Evolutionary conservation across 2,329 filamentous ascomycete species (phyloP).

Genomic region (Gaeumannomyces tritici): DNA sequence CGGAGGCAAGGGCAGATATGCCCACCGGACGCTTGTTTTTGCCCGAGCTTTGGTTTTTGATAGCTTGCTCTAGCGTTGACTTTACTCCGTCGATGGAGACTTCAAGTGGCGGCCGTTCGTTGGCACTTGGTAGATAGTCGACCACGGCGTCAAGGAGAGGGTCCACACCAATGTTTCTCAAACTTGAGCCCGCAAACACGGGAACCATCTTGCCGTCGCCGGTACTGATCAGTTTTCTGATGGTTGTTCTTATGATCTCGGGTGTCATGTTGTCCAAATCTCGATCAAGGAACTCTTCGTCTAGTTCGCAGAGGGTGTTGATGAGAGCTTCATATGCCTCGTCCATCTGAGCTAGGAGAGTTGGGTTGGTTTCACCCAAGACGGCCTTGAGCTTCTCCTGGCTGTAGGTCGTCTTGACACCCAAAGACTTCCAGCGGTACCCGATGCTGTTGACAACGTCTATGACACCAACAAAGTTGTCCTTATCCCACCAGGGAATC

Average conservation of each 20-base stretch:
- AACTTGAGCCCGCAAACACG: constrained; percentile 84
- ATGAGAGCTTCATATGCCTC: constrained; percentile 69
- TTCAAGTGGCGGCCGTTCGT: constrained; percentile 15
- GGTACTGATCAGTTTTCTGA: constrained; percentile 61
- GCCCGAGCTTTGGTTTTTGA: constrained; percentile 14
- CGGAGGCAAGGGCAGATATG: constrained; percentile 45
- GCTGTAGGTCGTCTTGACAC: constrained; percentile 19
- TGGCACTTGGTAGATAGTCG: constrained; percentile 76
- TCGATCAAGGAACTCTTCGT: constrained; percentile 75
- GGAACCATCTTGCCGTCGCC: constrained; percentile 69
- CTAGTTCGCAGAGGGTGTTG: constrained; percentile 78
- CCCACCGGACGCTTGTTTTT: constrained; percentile 10
- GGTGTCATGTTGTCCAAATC: constrained; percentile 65
- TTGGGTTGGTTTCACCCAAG: constrained; percentile 42
- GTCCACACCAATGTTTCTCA: constrained; percentile 89
- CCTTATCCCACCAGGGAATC: constrained; percentile 87
- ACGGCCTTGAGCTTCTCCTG: constrained; percentile 16
- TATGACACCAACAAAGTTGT: constrained; percentile 71
- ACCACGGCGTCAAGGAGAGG: constrained; percentile 82
- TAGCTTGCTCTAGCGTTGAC: constrained; percentile 30
- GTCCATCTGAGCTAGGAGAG: constrained; percentile 58
- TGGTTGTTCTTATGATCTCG: constrained; percentile 57
- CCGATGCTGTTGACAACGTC: constrained; percentile 71
- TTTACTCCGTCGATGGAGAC: constrained; percentile 35
- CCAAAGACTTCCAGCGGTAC: constrained; percentile 56